Evolutionary conservation across 495 filamentous ascomycete genomes (phyloP), one percentile per base, ranked within the genome.

Genomic region (Trypethelium eluteriae): DNA sequence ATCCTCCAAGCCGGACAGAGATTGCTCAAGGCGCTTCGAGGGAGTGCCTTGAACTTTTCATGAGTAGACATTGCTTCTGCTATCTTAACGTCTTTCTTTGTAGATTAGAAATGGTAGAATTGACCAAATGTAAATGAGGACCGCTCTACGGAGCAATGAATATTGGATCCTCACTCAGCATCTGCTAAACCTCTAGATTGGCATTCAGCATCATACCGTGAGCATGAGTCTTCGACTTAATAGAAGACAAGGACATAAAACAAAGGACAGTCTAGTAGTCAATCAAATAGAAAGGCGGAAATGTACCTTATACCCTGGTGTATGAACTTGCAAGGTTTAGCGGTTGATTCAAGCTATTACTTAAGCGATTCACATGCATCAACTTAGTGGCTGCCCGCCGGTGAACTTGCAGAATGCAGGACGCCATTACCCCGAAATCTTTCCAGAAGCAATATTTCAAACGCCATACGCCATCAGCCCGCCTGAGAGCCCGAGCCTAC

Each of bases 341-440:
- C 25, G 25, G 25, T 25, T 25, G 25, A 25, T 25, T 46, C 7
- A 46, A 16, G 41, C 7, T 46, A 46, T 53, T 53, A 53, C 49
- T 5, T 53, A 53, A 53, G 49, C 49, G 12, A 18, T 53, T 53
- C 49, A 53, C 49, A 53, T 53, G 49, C 49, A n/a, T 9, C 14
- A 44, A 7, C 14, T 44, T 44, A 44, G 41, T 44, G 41, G 14
- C 49, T n/a, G 12, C 49, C 41, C 10, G 25, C n/a, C 49, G 49
- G 10, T 53, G 25, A 36, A 36, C 25, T 36, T 59, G 53, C 53
- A 59, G n/a, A 10, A 59, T 59, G 0, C 53, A 36, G 18, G 53
- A 36, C 5, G 25, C 53, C 49, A 14, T 14, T 16, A 53, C n/a
- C 53, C 53, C 25, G 7, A 34, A 46, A 53, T 53, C 18, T 16